phyloP scores from a whole-genome alignment of 1,284 basidiomycete genomes.

The Ustilago cynodontis region DNA sequence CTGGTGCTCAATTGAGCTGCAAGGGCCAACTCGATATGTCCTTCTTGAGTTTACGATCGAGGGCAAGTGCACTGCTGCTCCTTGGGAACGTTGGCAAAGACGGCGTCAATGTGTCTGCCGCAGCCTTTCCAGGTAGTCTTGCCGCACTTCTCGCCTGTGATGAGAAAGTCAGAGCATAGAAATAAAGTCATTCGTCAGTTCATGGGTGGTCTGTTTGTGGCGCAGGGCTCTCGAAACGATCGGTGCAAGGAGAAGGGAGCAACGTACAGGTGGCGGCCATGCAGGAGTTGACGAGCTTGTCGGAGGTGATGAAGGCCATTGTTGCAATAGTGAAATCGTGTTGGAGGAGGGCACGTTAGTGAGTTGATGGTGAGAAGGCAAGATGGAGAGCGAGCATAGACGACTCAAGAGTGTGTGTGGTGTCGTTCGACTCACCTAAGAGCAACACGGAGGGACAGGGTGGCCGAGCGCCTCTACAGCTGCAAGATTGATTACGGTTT shows the following conservation, averaged over 20 bases:
- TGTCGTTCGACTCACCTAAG: slow-evolving; percentile 8
- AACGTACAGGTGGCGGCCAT: slow-evolving; percentile 51
- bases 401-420: not conserved
- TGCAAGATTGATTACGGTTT: not conserved
- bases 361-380: not conserved
- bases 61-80: slow-evolving; percentile 54
- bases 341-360: not conserved
- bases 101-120: slow-evolving; percentile 51
- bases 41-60: slow-evolving; percentile 20
- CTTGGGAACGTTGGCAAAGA: slow-evolving; percentile 41
- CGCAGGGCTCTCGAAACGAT: not conserved
- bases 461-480: slow-evolving; percentile 2
- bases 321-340: slow-evolving; percentile 9
- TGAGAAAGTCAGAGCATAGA: not conserved
- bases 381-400: not conserved
- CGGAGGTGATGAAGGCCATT: slow-evolving; percentile 26
- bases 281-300: slow-evolving; percentile 43
- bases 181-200: slow-evolving; percentile 1
- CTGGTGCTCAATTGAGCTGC: no score
- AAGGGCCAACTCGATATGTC: no score
- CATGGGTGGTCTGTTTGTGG: not conserved
- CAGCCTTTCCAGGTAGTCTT: slow-evolving; percentile 60
- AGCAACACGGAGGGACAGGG: not conserved
- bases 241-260: not conserved
- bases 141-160: slow-evolving; percentile 56